Evolutionary conservation across 2,329 filamentous ascomycete species (phyloP).

Genomic region (Diaporthe caulivora): DNA sequence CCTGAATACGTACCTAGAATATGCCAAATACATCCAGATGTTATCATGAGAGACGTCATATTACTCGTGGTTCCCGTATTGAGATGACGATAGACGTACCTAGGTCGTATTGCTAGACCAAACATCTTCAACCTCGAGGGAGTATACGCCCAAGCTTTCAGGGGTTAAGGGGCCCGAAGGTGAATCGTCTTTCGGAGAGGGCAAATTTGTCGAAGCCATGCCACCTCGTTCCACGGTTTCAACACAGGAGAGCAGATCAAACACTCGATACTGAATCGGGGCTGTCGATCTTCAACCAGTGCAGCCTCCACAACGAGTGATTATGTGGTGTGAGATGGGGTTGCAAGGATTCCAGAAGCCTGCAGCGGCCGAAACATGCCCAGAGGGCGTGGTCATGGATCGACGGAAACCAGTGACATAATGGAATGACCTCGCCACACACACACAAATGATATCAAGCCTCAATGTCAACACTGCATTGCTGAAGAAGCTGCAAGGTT

Average conservation of each 20-base stretch:
- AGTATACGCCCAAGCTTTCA: neutral
- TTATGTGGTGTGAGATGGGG: neutral
- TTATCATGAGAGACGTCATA: neutral
- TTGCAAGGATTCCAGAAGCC: constrained; percentile 12
- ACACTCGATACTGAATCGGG: constrained; percentile 14
- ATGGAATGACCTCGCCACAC: constrained; percentile 18
- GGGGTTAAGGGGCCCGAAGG: neutral
- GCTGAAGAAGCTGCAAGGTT: neutral
- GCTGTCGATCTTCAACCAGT: constrained; percentile 8
- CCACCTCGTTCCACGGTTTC: neutral
- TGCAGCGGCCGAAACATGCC: constrained; percentile 27
- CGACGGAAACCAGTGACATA: constrained; percentile 6
- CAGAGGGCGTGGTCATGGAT: neutral
- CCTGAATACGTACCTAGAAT: too few species aligned
- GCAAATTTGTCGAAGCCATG: constrained; percentile 1
- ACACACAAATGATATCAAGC: neutral
- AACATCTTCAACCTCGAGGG: neutral
- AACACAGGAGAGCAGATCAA: constrained; percentile 12
- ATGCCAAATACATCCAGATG: too few species aligned
- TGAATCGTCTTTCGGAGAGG: neutral
- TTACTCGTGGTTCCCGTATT: neutral
- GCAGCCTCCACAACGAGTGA: neutral
- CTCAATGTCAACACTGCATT: neutral
- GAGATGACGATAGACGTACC: too few species aligned
- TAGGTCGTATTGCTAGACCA: neutral